These are phyloP conservation scores for Beauveria bassiana DNA, from an alignment of 2,329 filamentous ascomycete genomes.

Conservation along the genomic window DNA sequence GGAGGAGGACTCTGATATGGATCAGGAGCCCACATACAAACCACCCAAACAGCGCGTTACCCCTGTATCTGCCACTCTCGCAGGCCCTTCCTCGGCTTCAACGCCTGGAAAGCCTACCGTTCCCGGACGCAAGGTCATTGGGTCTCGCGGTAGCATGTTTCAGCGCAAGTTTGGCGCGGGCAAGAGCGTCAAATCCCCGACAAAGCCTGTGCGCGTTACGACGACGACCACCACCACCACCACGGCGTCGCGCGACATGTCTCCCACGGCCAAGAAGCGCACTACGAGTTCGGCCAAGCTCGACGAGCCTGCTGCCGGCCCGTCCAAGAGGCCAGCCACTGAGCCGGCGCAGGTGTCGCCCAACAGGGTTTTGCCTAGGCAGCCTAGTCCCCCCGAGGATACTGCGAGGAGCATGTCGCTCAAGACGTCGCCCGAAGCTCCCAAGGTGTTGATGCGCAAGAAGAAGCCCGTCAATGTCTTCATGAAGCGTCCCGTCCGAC, in stretches of 20 bases:
- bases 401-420: slow-evolving; percentile 24
- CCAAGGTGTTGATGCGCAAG: neutral
- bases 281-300: neutral
- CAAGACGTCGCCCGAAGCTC: neutral
- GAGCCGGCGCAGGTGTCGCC: slow-evolving; percentile 25
- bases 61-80: neutral
- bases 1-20: slow-evolving; percentile 24
- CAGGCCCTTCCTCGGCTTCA: slow-evolving; percentile 3
- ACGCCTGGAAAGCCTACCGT: neutral
- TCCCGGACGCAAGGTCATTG: neutral
- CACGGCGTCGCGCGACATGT: slow-evolving; percentile 14
- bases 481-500: slow-evolving; percentile 7
- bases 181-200: neutral
- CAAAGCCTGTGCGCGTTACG: neutral
- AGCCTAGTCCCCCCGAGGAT: neutral
- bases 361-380: neutral
- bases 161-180: slow-evolving; percentile 10
- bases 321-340: slow-evolving; percentile 33
- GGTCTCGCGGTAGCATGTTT: slow-evolving; percentile 5
- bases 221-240: neutral
- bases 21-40: neutral
- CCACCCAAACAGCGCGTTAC: neutral
- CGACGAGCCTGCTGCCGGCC: neutral
- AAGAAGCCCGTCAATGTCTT: slow-evolving; percentile 9
- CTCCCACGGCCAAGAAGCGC: slow-evolving; percentile 13